Base-by-base conservation (phyloP, 768 basidiomycete species). In the Tephrocybe rancida region DNA sequence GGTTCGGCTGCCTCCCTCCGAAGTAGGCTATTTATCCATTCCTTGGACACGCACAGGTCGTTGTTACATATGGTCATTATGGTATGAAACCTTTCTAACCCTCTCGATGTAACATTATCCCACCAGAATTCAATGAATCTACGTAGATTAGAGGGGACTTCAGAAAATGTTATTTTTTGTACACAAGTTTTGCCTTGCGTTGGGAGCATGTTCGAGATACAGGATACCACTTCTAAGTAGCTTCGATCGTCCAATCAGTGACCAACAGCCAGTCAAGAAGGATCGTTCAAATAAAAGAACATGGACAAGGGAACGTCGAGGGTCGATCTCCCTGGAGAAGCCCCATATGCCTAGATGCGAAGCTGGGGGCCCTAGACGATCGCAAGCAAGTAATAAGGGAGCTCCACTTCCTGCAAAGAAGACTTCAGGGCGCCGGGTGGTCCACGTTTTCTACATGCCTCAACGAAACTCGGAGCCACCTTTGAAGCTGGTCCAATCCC, bases 391-490 rank as follows among this genome's bases (percentile, higher is more conserved):
- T 50, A 41, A 59, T n/a, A 44, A 38, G 5, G 35, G 4, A 34
- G 19, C 53, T n/a, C n/a, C n/a, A n/a, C n/a, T n/a, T n/a, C n/a
- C n/a, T n/a, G n/a, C n/a, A n/a, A n/a, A n/a, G 14, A 3, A 48
- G 22, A 34, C 14, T n/a, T 34, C 30, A 30, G 25, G 50, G 38
- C 54, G 37, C 8, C 16, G 18, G 50, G 39, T n/a, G 29, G 22
- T 19, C 46, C 57, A 59, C 57, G 55, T 59, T 59, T 50, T 41
- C n/a, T 44, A 22, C 48, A 41, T 42, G 48, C 39, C 27, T 52
- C 19, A 18, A 26, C 27, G 5, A 6, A 13, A 30, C 5, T 30
- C 5, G 3, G 19, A 25, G 37, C 21, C 19, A 26, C 16, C 14
- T 24, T 47, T 3, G 10, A 30, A 43, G 18, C 30, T 42, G 19